Evolutionary conservation across 805 yeast species (phyloP), one percentile per base, ranked within the genome.

Genomic region (Babjeviella inositovora): DNA sequence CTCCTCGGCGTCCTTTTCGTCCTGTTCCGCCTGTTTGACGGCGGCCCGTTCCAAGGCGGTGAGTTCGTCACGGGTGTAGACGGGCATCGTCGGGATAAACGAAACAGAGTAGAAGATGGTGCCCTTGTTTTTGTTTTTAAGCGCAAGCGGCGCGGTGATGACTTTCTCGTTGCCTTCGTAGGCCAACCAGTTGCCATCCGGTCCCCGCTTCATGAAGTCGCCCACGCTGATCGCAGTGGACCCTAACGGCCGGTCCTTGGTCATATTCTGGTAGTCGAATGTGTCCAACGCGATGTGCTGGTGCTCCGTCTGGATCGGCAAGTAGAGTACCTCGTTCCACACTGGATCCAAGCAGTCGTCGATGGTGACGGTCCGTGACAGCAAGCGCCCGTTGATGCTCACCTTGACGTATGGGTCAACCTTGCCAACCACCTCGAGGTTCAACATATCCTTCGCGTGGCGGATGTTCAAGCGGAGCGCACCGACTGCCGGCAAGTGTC

Each of bases 361-460:
- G 32, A 62, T 62, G 26, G 63, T 63, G 1, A 50, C 39, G 3
- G 90, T 70, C 31, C 53, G 57, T 25, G 60, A 74, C 29, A 57
- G 58, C 18, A 64, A 38, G 39, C 63, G 64, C 33, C 75, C 76
- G 36, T 71, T 69, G 28, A 67, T 44, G 17, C 64, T 37, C 7
- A 76, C 57, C 28, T 64, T 58, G 18, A 73, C 68, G 35, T 75
- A 77, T 4, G 92, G 90, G 45, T 79, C 85, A 35, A 76, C 70
- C 27, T 62, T 66, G 26, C 90, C 87, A 23, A 75, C 62, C 9
- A 70, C 59, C 33, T 74, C 77, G 34, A 75, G 47, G 34, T 70
- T 53, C 33, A 59, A 51, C 34, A 71, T 46, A 19, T 66, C 62
- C 7, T 41, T 41, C 10, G 72, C 75, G 16, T 54, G 47, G 28